Base-by-base conservation (phyloP, 2,329 filamentous ascomycete species). In the Sarocladium kiliense region DNA sequence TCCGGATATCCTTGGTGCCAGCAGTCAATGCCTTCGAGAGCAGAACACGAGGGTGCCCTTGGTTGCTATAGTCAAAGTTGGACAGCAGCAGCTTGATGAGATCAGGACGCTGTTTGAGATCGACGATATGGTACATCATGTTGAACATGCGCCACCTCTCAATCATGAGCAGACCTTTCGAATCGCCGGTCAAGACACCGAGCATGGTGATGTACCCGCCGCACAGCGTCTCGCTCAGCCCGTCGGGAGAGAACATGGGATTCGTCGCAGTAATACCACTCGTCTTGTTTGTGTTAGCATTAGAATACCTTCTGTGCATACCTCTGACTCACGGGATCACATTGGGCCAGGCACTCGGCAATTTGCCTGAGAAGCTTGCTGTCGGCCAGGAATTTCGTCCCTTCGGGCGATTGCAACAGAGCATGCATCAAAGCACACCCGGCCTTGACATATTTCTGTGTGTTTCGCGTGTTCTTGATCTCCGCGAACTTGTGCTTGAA, bases 41-140 rank as follows among this genome's bases (percentile, higher is more conserved):
- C 53, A 99, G 85, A 53, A 99, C 90, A 37, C 94, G 84, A 19
- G 95, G 88, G 68, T 99, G 94, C 1, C 92, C 93, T 59, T 88
- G 86, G 23, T 95, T 76, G 19, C 86, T 88, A 67, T 96, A 99
- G 71, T 99, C 93, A 71, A 99, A 92, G 64, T 92, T 94, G 50
- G 88, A 87, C 9, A 99, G 79, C 30, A 99, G 80, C 10, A 93
- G 80, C 66, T 92, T 91, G 67, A 97, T 91, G 57, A 99, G 77
- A 68, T 99, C 94, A 45, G 93, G 91, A 2, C 94, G 87, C 69
- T 94, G 88, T 63, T 89, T 91, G 44, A 96, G 78, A 65, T 97
- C 93, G 56, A 97, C 82, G 58, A 99, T 96, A 70, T 97, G 94
- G 68, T 99, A 99, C 79, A 97, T 95, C 91, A 99, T 99, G 71